Percentiles rank a stretch among this genome's conserved stretches.
Evolutionary conservation across 129 eudicot genomes (phyloP).

Genomic region (Artemisia annua): DNA sequence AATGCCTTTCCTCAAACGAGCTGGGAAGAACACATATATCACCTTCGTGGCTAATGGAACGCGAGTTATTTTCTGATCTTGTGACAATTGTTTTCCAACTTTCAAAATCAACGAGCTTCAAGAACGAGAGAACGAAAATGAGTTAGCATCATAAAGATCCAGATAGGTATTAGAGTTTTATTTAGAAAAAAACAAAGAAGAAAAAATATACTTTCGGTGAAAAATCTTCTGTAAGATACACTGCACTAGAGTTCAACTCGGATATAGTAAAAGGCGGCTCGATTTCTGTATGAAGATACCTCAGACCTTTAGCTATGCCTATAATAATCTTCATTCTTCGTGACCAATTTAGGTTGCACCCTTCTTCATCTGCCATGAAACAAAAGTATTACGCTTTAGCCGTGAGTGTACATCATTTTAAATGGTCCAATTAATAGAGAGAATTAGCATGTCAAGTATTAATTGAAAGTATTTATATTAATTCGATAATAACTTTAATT

Average conservation of each 20-base stretch:
- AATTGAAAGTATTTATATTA: too few relatives aligned
- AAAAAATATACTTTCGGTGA: slow-evolving; percentile 70
- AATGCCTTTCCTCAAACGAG: slow-evolving; percentile 64
- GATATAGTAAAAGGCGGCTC: slow-evolving; percentile 91
- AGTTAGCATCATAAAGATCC: slow-evolving; percentile 1
- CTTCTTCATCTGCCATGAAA: slow-evolving; percentile 69
- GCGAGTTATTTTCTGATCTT: slow-evolving; percentile 79
- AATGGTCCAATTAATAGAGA: too few relatives aligned
- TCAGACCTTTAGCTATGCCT: slow-evolving; percentile 82
- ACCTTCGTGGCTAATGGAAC: slow-evolving; percentile 68
- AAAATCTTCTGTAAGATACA: slow-evolving; percentile 91
- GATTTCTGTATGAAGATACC: slow-evolving; percentile 86
- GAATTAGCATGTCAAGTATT: too few relatives aligned
- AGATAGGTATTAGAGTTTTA: slow-evolving; percentile 1
- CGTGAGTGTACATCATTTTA: not conserved
- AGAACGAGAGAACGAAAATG: slow-evolving; percentile 1
- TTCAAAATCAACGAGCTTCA: slow-evolving; percentile 91
- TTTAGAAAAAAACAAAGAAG: not conserved
- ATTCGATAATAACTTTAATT: too few relatives aligned
- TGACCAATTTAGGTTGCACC: slow-evolving; percentile 85
- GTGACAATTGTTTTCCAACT: slow-evolving; percentile 86
- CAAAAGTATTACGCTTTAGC: slow-evolving; percentile 11
- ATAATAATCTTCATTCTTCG: slow-evolving; percentile 85
- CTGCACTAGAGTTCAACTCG: slow-evolving; percentile 73
- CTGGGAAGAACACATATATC: slow-evolving; percentile 76